Conservation (phyloP, 768 basidiomycete genomes). For the Crepidotus variabilis region DNA sequence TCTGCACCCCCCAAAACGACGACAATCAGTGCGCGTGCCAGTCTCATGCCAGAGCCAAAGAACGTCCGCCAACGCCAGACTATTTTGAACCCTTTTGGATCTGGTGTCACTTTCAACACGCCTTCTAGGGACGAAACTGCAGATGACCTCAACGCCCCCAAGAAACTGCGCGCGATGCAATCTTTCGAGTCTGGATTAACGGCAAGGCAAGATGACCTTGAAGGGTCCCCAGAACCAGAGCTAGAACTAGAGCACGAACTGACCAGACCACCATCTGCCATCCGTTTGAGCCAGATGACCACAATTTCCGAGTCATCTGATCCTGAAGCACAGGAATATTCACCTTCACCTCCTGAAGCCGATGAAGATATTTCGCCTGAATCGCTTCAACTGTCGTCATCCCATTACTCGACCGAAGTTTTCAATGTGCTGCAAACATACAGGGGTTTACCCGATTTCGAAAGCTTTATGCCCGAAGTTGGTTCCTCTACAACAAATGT, state of each 20-base stretch:
- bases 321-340: slow-evolving; percentile 1
- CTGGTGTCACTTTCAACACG: slow-evolving; percentile 57
- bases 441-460: slow-evolving; percentile 69
- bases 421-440: slow-evolving; percentile 83
- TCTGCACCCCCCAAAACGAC: slow-evolving; percentile 35
- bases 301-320: slow-evolving; percentile 3
- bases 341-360: slow-evolving; percentile 7
- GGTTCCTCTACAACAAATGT: slow-evolving; percentile 52
- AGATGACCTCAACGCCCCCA: slow-evolving; percentile 43
- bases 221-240: slow-evolving; percentile 10
- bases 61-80: slow-evolving; percentile 23
- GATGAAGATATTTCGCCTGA: slow-evolving; percentile 36
- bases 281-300: slow-evolving; percentile 20
- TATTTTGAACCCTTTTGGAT: slow-evolving; percentile 60
- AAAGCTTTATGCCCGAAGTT: slow-evolving; percentile 54
- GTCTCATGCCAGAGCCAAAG: slow-evolving; percentile 17
- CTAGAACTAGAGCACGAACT: slow-evolving; percentile 12
- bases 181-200: slow-evolving; percentile 84
- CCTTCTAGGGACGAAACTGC: slow-evolving; percentile 43
- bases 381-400: slow-evolving; percentile 44
- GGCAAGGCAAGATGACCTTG: slow-evolving; percentile 49
- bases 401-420: slow-evolving; percentile 68
- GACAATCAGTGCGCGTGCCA: slow-evolving; percentile 24
- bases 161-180: slow-evolving; percentile 76
- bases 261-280: slow-evolving; percentile 26